phyloP scores from a whole-genome alignment of 345 rosid genomes.

The Geranium rotundifolium region DNA sequence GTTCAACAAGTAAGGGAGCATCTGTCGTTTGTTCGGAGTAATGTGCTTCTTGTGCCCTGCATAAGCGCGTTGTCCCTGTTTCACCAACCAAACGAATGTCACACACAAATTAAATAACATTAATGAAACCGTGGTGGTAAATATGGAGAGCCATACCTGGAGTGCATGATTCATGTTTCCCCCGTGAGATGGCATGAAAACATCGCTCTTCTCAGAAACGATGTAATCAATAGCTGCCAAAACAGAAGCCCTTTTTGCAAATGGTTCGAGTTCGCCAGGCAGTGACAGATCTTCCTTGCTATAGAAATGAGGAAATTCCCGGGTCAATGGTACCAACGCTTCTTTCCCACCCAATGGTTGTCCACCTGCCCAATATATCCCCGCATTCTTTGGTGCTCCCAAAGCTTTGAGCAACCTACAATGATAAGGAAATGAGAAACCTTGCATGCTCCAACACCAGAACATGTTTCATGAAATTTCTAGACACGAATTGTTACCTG shows the following conservation, averaged over 20 bases:
- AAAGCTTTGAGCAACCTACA: conserved; percentile 88
- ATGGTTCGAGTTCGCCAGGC: conserved; percentile 78
- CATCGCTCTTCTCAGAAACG: conserved; percentile 73
- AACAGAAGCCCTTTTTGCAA: conserved; percentile 56
- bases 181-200: conserved; percentile 97
- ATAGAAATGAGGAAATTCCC: conserved; percentile 62
- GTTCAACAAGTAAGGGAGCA: conserved; percentile 74
- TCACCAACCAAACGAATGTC: conserved; percentile 7
- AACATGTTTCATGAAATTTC: neutral
- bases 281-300: conserved; percentile 73
- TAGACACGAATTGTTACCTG: conserved; percentile 47
- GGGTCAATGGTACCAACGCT: conserved; percentile 54
- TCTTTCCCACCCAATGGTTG: conserved; percentile 76
- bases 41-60: conserved; percentile 85
- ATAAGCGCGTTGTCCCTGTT: conserved; percentile 75
- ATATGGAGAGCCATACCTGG: conserved; percentile 35
- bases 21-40: conserved; percentile 86
- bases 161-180: conserved; percentile 96
- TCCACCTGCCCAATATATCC: conserved; percentile 95
- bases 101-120: neutral
- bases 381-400: conserved; percentile 60
- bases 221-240: conserved; percentile 88
- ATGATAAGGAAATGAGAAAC: neutral
- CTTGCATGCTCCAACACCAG: neutral
- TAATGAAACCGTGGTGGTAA: neutral